These are phyloP conservation scores for Populus hybrid DNA, from an alignment of 441 rosid genomes.

Conservation along the genomic window DNA sequence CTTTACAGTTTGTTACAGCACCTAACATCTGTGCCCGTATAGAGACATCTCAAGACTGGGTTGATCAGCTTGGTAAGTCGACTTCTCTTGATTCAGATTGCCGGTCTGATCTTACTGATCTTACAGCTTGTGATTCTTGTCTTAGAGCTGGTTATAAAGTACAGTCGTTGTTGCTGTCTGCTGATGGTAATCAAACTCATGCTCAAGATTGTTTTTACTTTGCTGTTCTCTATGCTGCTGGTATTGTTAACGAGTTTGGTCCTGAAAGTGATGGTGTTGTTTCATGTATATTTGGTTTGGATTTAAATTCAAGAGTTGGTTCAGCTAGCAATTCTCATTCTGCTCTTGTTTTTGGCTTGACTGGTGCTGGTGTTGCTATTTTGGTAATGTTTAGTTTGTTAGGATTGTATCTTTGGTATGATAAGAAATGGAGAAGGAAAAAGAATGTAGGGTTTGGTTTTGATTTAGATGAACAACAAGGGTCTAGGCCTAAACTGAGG, in stretches of 20 bases:
- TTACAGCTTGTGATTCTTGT: slow-evolving; percentile 60
- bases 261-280: slow-evolving; percentile 70
- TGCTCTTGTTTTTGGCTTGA: slow-evolving; percentile 53
- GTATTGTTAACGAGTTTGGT: slow-evolving; percentile 63
- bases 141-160: slow-evolving; percentile 56
- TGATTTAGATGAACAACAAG: slow-evolving; percentile 44
- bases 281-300: slow-evolving; percentile 54
- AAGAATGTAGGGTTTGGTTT: slow-evolving; percentile 17
- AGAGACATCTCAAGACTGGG: slow-evolving; percentile 60
- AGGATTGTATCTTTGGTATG: slow-evolving; percentile 64
- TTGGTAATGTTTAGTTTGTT: slow-evolving; percentile 48
- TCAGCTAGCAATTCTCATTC: slow-evolving; percentile 32
- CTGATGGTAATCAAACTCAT: slow-evolving; percentile 53
- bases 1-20: slow-evolving; percentile 44
- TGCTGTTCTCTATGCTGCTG: slow-evolving; percentile 78
- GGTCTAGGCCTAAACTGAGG: slow-evolving; percentile 60
- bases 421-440: slow-evolving; percentile 34
- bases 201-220: slow-evolving; percentile 54
- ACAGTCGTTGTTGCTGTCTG: slow-evolving; percentile 30
- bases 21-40: slow-evolving; percentile 53
- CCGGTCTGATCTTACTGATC: slow-evolving; percentile 55
- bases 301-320: slow-evolving; percentile 34
- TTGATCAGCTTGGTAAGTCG: slow-evolving; percentile 39
- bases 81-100: slow-evolving; percentile 65
- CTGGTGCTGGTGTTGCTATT: slow-evolving; percentile 54